Evolutionary conservation across 208 protist genomes (phyloP).

Genomic region (Leishmania arabica): DNA sequence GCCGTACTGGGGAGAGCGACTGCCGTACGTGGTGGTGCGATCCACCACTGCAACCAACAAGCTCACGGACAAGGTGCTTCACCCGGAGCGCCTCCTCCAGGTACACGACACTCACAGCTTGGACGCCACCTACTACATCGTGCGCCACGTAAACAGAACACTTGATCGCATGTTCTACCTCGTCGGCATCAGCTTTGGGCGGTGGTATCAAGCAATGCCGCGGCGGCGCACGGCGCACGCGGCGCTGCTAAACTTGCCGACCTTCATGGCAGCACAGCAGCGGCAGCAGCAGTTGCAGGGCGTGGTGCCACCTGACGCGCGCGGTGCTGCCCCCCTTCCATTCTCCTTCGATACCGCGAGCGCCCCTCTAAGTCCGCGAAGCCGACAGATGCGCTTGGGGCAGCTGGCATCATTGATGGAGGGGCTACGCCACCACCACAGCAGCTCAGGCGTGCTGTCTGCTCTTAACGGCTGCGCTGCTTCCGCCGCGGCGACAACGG

Average conservation of each 20-base stretch:
- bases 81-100: slow-evolving; percentile 61
- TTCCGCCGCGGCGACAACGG: background rate
- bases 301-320: background rate
- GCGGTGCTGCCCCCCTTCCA: background rate
- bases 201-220: slow-evolving; percentile 65
- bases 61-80: slow-evolving; percentile 41
- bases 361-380: background rate
- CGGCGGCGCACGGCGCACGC: slow-evolving; percentile 33
- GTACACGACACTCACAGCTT: slow-evolving; percentile 33
- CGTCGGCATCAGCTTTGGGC: slow-evolving; percentile 62
- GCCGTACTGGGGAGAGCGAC: slow-evolving; percentile 79
- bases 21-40: slow-evolving; percentile 74
- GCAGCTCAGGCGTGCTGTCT: background rate
- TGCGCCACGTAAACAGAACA: slow-evolving; percentile 67
- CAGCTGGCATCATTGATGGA: background rate
- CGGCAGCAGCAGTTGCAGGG: background rate
- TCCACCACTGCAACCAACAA: slow-evolving; percentile 15
- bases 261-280: slow-evolving; percentile 24
- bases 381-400: background rate
- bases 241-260: slow-evolving; percentile 28
- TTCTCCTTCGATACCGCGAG: background rate
- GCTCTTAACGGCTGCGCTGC: background rate
- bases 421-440: slow-evolving; percentile 4
- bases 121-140: slow-evolving; percentile 83
- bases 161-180: slow-evolving; percentile 85